These are phyloP conservation scores for Alternaria sp. DNA, from an alignment of 2,329 filamentous ascomycete species.

Conservation along the genomic window DNA sequence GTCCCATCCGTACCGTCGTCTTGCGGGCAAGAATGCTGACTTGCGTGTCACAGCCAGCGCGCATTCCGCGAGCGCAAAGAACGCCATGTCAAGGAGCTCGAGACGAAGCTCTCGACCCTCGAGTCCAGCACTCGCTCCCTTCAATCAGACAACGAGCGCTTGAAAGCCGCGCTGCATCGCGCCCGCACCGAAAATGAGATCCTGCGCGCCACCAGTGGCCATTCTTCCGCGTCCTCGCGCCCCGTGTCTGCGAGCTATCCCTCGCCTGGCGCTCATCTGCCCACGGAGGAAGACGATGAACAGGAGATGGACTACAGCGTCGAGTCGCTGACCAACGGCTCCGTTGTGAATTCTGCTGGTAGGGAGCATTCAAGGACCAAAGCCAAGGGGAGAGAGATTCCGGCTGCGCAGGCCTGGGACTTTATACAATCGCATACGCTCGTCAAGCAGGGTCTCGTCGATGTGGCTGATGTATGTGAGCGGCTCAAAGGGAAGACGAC, in stretches of 20 bases:
- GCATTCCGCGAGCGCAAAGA: slow-evolving; percentile 97
- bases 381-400: slow-evolving; percentile 39
- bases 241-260: slow-evolving; percentile 48
- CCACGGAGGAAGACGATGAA: slow-evolving; percentile 24
- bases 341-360: slow-evolving; percentile 43
- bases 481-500: slow-evolving; percentile 76
- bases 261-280: slow-evolving; percentile 49
- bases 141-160: slow-evolving; percentile 82
- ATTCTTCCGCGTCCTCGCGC: slow-evolving; percentile 54
- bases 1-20: too few relatives aligned
- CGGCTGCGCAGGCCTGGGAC: slow-evolving; percentile 76
- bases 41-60: slow-evolving; percentile 72
- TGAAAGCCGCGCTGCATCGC: slow-evolving; percentile 85
- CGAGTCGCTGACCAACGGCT: slow-evolving; percentile 39
- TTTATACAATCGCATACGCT: slow-evolving; percentile 82
- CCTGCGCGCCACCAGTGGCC: slow-evolving; percentile 76
- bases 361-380: slow-evolving; percentile 37
- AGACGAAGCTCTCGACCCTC: slow-evolving; percentile 81
- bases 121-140: slow-evolving; percentile 78
- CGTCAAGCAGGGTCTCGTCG: slow-evolving; percentile 79
- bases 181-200: slow-evolving; percentile 93
- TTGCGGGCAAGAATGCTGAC: background rate
- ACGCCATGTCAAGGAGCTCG: slow-evolving; percentile 90
- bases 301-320: slow-evolving; percentile 39
- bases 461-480: slow-evolving; percentile 83